A percentile compares a stretch with the other conserved stretches of the same genome.
These are phyloP conservation scores for Acorus gramineus DNA, from an alignment of 106 monocot genomes.

Conservation along the genomic window DNA sequence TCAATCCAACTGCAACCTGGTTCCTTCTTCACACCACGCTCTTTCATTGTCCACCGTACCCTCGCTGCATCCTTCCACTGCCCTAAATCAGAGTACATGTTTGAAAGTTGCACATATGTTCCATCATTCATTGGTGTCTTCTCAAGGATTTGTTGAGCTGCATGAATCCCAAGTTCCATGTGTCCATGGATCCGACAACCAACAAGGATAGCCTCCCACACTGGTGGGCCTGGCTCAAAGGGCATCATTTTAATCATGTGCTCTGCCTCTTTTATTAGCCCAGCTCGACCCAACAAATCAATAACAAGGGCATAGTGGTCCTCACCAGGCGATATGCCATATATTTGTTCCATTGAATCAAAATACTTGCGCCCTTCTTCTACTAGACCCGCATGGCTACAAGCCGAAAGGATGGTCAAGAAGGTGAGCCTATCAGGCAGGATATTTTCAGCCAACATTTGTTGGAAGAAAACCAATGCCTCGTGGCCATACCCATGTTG, in stretches of 20 bases:
- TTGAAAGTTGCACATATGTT: constrained; percentile 67
- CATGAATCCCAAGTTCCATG: constrained; percentile 53
- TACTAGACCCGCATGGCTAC: constrained; percentile 79
- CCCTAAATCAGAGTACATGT: constrained; percentile 68
- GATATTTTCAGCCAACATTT: constrained; percentile 54
- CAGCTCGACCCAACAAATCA: constrained; percentile 76
- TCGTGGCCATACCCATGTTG: constrained; percentile 84
- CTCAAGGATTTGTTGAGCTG: constrained; percentile 66
- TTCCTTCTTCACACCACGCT: constrained; percentile 68
- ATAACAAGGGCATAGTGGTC: constrained; percentile 82
- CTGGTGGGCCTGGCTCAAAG: constrained; percentile 50
- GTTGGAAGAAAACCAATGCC: constrained; percentile 57
- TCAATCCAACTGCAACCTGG: constrained; percentile 85
- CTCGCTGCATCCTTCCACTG: constrained; percentile 63
- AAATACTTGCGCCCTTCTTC: constrained; percentile 76
- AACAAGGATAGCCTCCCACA: constrained; percentile 84
- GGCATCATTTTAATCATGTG: constrained; percentile 61
- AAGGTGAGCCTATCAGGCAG: constrained; percentile 50
- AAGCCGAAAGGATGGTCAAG: constrained; percentile 70
- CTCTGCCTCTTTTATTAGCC: constrained; percentile 46
- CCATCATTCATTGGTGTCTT: constrained; percentile 70
- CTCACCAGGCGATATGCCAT: constrained; percentile 65
- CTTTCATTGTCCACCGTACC: constrained; percentile 84
- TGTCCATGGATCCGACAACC: constrained; percentile 59
- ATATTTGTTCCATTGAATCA: constrained; percentile 60